phyloP scores from a whole-genome alignment of 306 rosid species.

The Lathyrus aphaca region DNA sequence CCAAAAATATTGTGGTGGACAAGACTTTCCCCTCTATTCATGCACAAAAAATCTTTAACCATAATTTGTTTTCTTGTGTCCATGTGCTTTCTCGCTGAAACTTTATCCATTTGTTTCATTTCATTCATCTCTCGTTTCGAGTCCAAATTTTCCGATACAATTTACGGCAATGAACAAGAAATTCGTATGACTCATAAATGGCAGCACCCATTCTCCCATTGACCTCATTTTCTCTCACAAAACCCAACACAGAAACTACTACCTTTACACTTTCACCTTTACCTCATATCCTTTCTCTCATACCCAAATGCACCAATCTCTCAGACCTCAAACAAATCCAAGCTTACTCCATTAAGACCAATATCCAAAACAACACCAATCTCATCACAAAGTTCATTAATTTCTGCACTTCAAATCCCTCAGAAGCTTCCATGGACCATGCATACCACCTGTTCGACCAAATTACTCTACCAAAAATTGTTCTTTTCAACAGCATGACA shows the following conservation, averaged over 20 bases:
- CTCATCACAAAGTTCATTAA: slow-evolving; percentile 63
- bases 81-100: background rate
- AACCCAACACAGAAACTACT: slow-evolving; percentile 36
- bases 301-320: slow-evolving; percentile 69
- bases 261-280: no score
- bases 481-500: slow-evolving; percentile 68
- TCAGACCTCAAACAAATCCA: slow-evolving; percentile 74
- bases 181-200: slow-evolving; percentile 42
- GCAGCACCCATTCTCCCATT: slow-evolving; percentile 49
- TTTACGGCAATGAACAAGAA: background rate
- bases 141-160: background rate
- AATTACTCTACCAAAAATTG: slow-evolving; percentile 67
- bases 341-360: slow-evolving; percentile 70
- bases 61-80: background rate
- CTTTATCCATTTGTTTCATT: slow-evolving; percentile 34
- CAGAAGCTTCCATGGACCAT: slow-evolving; percentile 54
- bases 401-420: slow-evolving; percentile 55
- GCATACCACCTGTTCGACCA: slow-evolving; percentile 64
- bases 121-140: background rate
- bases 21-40: no score
- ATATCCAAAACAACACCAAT: slow-evolving; percentile 52
- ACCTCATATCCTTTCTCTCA: slow-evolving; percentile 55
- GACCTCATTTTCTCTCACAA: slow-evolving; percentile 48
- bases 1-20: no score
- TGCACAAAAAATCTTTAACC: background rate